phyloP scores from a whole-genome alignment of 257 asterid species.

The Jacaranda mimosifolia region DNA sequence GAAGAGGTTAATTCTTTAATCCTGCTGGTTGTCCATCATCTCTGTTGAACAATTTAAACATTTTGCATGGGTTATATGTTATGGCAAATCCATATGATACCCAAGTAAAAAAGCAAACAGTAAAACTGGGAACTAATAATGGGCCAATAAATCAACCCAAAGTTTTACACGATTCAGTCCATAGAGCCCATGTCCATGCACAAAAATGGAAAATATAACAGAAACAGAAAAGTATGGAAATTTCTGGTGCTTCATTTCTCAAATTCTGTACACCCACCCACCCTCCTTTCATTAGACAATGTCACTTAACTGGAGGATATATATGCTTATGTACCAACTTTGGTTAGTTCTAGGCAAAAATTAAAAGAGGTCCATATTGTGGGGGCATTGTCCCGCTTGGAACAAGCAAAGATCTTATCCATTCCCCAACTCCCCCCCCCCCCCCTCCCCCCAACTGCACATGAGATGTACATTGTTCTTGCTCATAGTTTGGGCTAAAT shows the following conservation, averaged over 20 bases:
- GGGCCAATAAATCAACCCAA: not conserved
- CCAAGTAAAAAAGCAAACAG: not conserved
- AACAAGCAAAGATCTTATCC: not conserved
- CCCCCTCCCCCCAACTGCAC: not conserved
- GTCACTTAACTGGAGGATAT: not conserved
- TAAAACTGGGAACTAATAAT: not conserved
- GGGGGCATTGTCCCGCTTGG: not conserved
- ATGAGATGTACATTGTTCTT: not conserved
- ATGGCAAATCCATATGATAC: not conserved
- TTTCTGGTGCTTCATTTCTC: not conserved
- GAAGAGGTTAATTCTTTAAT: conserved; percentile 66
- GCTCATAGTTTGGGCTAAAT: not conserved
- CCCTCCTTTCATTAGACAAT: not conserved
- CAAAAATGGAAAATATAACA: not conserved
- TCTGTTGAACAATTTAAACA: not conserved
- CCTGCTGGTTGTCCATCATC: not conserved
- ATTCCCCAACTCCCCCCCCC: too few species aligned
- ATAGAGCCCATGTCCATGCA: conserved; percentile 2
- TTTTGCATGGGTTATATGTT: not conserved
- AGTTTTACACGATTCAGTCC: not conserved
- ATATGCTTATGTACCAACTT: conserved; percentile 3
- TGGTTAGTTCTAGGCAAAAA: conserved; percentile 8
- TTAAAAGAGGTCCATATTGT: not conserved
- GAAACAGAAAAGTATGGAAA: not conserved
- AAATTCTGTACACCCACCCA: conserved; percentile 8